Percentiles rank a stretch among this genome's conserved stretches.
These are phyloP conservation scores for Globisporangium abappressorium DNA, from an alignment of 352 stramenopile genomes.

Conservation along the genomic window DNA sequence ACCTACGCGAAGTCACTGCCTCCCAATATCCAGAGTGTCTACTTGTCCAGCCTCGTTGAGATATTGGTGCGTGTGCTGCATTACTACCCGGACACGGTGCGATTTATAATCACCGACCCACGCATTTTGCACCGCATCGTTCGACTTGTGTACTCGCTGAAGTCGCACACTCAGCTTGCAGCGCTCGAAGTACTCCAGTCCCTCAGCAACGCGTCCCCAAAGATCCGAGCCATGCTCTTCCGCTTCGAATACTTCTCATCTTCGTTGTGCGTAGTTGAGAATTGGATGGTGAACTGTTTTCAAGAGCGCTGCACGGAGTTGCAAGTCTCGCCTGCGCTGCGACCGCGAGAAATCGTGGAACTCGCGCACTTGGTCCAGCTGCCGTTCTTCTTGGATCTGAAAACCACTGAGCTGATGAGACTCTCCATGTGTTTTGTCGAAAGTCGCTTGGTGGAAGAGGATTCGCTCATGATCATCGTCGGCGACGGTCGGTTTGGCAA, in stretches of 20 bases:
- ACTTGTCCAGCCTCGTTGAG: background rate
- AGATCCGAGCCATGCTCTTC: constrained; percentile 11
- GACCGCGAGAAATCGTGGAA: constrained; percentile 15
- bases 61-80: background rate
- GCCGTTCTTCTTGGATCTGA: constrained; percentile 31
- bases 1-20: background rate
- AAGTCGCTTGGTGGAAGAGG: constrained; percentile 15
- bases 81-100: background rate
- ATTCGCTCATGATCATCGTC: constrained; percentile 15
- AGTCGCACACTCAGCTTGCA: constrained; percentile 21
- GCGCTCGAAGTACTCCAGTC: constrained; percentile 25
- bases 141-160: constrained; percentile 22
- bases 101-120: constrained; percentile 11
- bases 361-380: constrained; percentile 25
- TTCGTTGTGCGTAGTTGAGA: constrained; percentile 2
- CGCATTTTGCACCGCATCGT: constrained; percentile 27
- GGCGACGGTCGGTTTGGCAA: constrained; percentile 11
- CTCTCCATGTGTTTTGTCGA: constrained; percentile 26
- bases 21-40: background rate
- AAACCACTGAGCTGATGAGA: constrained; percentile 23
- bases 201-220: constrained; percentile 6
- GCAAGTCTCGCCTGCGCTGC: constrained; percentile 17
- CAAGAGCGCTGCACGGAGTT: background rate
- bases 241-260: constrained; percentile 14
- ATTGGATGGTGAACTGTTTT: constrained; percentile 1